Base-by-base conservation (phyloP, 2,329 filamentous ascomycete species). In the Pyrenochaeta sp. region DNA sequence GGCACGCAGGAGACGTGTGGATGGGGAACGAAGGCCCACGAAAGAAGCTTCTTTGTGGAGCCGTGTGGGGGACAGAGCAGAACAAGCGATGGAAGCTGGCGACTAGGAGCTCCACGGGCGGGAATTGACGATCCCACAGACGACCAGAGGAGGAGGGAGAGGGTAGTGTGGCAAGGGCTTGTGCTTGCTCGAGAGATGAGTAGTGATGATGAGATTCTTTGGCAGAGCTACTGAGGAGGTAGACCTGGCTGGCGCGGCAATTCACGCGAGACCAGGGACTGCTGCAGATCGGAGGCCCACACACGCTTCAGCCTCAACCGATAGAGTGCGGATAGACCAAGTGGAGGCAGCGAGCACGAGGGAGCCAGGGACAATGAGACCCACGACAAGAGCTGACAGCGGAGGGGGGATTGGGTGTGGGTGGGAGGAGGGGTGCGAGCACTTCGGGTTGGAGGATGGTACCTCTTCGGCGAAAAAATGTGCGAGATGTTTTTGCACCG, bases 241-340 rank as follows among this genome's bases (percentile, higher is more conserved):
- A 61, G 60, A 55, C 53, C 55, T 63, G 60, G 59, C 54, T 61
- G 44, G 54, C 51, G 53, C 59, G 60, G 59, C 56, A 63, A 55
- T 59, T 60, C 51, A 58, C 55, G 58, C 53, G 60, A 59, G 57
- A 64, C 61, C 57, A 68, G 65, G 65, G 60, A 60, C 54, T 59
- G 48, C 35, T 66, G 65, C 61, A 66, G 65, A 67, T 67, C 63
- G 51, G 59, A 31, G 64, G 59, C 62, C 65, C 65, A 67, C 60
- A 49, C 51, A 54, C 35, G 43, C 55, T 67, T 68, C 61, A 68
- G 66, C 63, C 64, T 69, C 66, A 65, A 55, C 58, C 63, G 65
- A 64, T 53, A 51, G 51, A 49, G 53, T 61, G 60, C 60, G 61
- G 62, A 63, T 53, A 53, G 56, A 44, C 60, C 63, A 67, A 65